Evolutionary conservation across 805 yeast genomes (phyloP).

Genomic region (Candida boleticola): DNA sequence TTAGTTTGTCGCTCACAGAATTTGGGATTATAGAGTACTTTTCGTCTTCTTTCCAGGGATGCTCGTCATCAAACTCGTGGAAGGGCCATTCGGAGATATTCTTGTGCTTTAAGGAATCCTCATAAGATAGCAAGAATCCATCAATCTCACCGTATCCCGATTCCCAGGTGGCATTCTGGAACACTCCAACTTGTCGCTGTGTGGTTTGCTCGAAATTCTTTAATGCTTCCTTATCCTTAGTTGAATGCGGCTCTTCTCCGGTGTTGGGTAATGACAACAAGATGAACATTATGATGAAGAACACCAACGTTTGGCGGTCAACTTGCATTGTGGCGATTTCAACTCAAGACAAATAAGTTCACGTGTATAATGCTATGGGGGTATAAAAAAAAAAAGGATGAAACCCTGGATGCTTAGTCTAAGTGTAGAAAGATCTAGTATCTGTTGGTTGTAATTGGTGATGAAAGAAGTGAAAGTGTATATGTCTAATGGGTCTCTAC

Average conservation of each 20-base stretch:
- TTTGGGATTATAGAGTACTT: constrained; percentile 60
- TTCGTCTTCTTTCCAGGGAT: constrained; percentile 46
- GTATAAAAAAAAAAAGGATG: too few relatives aligned
- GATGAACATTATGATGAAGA: constrained; percentile 33
- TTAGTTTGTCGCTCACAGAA: constrained; percentile 46
- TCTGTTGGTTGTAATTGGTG: too few relatives aligned
- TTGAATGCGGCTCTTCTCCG: constrained; percentile 25
- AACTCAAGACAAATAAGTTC: too few relatives aligned
- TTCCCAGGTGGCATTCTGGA: constrained; percentile 43
- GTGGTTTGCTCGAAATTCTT: constrained; percentile 23
- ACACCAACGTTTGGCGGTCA: constrained; percentile 34
- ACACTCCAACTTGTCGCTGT: constrained; percentile 11
- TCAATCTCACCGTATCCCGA: constrained; percentile 69
- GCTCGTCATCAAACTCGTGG: constrained; percentile 41
- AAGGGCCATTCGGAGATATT: constrained; percentile 58
- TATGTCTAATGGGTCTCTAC: too few relatives aligned
- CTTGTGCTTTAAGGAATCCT: constrained; percentile 49
- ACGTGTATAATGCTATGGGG: too few relatives aligned
- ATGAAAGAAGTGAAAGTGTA: too few relatives aligned
- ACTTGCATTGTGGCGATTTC: constrained; percentile 17
- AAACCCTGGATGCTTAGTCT: too few relatives aligned
- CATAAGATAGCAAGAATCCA: constrained; percentile 66
- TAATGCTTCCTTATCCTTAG: constrained; percentile 24
- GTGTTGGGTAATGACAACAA: constrained; percentile 31
- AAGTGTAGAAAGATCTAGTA: too few relatives aligned